A percentile compares a stretch with the other conserved stretches of the same genome.
phyloP scores from a whole-genome alignment of 768 basidiomycete species.

The Lentinula lateritia region DNA sequence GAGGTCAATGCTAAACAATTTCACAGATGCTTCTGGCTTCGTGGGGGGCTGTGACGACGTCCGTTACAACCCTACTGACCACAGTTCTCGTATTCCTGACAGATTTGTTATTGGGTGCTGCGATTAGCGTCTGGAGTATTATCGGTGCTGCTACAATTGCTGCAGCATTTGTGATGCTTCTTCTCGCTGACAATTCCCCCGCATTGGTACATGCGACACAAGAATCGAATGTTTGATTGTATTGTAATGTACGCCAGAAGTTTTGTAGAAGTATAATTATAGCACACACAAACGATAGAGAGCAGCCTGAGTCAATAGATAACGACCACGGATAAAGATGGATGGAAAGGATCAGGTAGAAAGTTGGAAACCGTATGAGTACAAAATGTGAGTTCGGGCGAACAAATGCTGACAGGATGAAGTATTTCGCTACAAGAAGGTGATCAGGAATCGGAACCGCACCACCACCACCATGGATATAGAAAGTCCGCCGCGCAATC shows the following conservation, averaged over 20 bases:
- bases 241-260: not conserved
- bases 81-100: constrained; percentile 60
- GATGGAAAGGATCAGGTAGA: constrained; percentile 12
- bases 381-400: constrained; percentile 7
- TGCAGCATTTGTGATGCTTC: constrained; percentile 55
- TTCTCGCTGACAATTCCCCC: not conserved
- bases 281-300: constrained; percentile 7
- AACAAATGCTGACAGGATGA: constrained; percentile 20
- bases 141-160: constrained; percentile 55
- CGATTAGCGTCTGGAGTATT: constrained; percentile 46
- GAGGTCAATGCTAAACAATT: not conserved
- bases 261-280: not conserved
- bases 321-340: constrained; percentile 6
- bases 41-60: constrained; percentile 59
- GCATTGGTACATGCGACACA: not conserved
- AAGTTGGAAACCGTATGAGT: constrained; percentile 11
- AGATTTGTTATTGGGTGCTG: constrained; percentile 46
- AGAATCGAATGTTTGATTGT: constrained; percentile 4
- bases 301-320: constrained; percentile 10
- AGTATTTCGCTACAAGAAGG: constrained; percentile 17
- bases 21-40: constrained; percentile 1
- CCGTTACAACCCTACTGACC: constrained; percentile 63
- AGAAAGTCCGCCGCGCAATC: not conserved
- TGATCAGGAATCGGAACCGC: not conserved
- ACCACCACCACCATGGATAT: not conserved